These are phyloP conservation scores for Debaryomyces prosopidis DNA, from an alignment of 805 yeast species.

Conservation along the genomic window DNA sequence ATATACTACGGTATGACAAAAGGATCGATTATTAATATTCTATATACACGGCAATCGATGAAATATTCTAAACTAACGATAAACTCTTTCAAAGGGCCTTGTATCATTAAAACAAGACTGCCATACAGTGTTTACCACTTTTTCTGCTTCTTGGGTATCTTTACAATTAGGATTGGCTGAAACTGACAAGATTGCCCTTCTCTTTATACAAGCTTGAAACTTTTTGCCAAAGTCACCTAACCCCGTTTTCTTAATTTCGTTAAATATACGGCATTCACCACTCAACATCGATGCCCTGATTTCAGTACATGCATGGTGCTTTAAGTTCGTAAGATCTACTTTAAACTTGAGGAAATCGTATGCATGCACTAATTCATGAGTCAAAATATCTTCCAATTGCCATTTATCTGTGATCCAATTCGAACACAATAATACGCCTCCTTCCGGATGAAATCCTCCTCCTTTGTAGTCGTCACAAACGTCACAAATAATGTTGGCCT, in stretches of 20 bases:
- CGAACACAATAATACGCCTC: conserved; percentile 85
- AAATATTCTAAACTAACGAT: conserved; percentile 35
- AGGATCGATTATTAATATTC: too few relatives aligned
- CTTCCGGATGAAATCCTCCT: conserved; percentile 92
- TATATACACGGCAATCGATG: too few relatives aligned
- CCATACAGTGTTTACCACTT: conserved; percentile 85
- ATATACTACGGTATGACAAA: not conserved
- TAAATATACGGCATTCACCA: conserved; percentile 92
- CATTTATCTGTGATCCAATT: conserved; percentile 72
- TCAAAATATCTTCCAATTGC: conserved; percentile 85
- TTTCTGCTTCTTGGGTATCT: conserved; percentile 69
- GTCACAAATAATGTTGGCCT: conserved; percentile 68
- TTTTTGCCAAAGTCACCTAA: conserved; percentile 65
- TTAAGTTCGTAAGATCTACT: conserved; percentile 79
- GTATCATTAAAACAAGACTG: conserved; percentile 92
- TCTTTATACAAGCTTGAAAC: conserved; percentile 85
- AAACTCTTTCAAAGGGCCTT: conserved; percentile 92
- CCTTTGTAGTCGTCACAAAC: conserved; percentile 77
- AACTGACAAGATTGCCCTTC: conserved; percentile 87
- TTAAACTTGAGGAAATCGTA: conserved; percentile 88
- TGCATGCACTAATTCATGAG: conserved; percentile 93
- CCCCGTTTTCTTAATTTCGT: conserved; percentile 67
- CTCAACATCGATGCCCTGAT: conserved; percentile 89
- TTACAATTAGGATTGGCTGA: conserved; percentile 83
- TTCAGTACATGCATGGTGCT: conserved; percentile 97